These are phyloP conservation scores for Circinella umbellata DNA, from an alignment of 371 early-diverging fungal genomes.

Conservation along the genomic window DNA sequence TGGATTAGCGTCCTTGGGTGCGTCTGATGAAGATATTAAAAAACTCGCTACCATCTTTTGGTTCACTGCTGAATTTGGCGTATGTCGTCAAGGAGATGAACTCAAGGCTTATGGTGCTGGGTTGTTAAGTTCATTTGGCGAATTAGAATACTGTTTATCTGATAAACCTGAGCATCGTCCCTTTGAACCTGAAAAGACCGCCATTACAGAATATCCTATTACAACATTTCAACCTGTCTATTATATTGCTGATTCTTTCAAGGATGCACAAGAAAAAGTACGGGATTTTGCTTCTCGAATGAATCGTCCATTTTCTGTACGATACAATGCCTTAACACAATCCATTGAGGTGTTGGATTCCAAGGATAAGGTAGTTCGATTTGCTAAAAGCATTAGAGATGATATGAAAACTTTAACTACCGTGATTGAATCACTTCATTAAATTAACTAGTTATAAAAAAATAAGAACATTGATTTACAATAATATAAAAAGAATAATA, in stretches of 20 bases:
- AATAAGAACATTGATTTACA: too few species aligned
- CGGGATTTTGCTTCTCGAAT: slow-evolving; percentile 82
- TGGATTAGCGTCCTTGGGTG: slow-evolving; percentile 94
- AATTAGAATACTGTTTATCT: slow-evolving; percentile 87
- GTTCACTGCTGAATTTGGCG: slow-evolving; percentile 96
- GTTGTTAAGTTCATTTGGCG: slow-evolving; percentile 94
- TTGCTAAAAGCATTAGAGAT: slow-evolving; percentile 75
- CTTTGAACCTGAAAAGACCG: slow-evolving; percentile 87
- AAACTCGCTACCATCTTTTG: slow-evolving; percentile 92
- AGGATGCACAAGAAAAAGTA: slow-evolving; percentile 90
- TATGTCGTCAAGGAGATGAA: slow-evolving; percentile 83
- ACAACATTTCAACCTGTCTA: slow-evolving; percentile 95
- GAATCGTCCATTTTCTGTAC: slow-evolving; percentile 87
- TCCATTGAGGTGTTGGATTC: slow-evolving; percentile 88
- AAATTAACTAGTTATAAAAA: too few species aligned
- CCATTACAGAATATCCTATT: slow-evolving; percentile 88
- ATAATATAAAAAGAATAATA: too few species aligned
- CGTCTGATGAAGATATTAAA: slow-evolving; percentile 90
- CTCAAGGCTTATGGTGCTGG: slow-evolving; percentile 96
- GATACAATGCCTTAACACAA: slow-evolving; percentile 93
- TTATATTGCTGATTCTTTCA: slow-evolving; percentile 95
- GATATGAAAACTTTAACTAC: slow-evolving; percentile 76
- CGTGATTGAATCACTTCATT: slow-evolving; percentile 56
- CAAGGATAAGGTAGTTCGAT: slow-evolving; percentile 80
- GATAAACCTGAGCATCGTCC: slow-evolving; percentile 81